Percentiles rank a stretch among this genome's conserved stretches.
Evolutionary conservation across 202 grass and related monocot species (phyloP).

Genomic region (Schoenoplectus triqueter): DNA sequence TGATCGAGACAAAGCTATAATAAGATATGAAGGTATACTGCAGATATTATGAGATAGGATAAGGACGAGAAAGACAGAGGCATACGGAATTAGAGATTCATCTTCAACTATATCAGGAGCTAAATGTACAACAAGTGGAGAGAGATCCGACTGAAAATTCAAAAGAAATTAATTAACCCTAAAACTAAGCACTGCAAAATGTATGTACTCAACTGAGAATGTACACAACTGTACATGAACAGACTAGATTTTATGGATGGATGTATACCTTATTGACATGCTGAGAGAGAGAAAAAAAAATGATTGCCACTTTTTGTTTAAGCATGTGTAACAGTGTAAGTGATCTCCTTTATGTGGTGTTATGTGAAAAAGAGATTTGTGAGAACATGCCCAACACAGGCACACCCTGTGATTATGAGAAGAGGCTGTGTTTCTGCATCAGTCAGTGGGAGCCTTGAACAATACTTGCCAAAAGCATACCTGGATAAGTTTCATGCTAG

Average conservation of each 20-base stretch:
- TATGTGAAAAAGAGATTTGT: neutral
- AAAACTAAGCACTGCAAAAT: constrained; percentile 39
- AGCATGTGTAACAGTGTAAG: neutral
- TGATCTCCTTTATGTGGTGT: neutral
- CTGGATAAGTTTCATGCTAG: constrained; percentile 83
- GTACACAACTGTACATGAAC: constrained; percentile 32
- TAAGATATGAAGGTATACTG: neutral
- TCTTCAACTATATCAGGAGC: constrained; percentile 86
- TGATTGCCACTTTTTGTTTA: neutral
- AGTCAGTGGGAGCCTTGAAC: neutral
- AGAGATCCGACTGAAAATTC: constrained; percentile 76
- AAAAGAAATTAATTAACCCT: constrained; percentile 37
- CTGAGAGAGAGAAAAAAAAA: neutral
- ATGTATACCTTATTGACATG: neutral
- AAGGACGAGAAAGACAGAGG: neutral
- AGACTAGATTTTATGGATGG: neutral
- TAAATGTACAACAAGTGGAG: constrained; percentile 88
- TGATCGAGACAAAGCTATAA: neutral
- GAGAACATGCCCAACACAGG: constrained; percentile 10
- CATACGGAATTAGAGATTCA: constrained; percentile 74
- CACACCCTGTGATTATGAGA: neutral
- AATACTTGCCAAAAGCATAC: constrained; percentile 43
- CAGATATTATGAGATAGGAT: neutral
- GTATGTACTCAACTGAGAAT: neutral
- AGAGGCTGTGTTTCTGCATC: neutral